A percentile compares a stretch with the other conserved stretches of the same genome.
phyloP scores from a whole-genome alignment of 768 basidiomycete species.

The Trametes villosa region DNA sequence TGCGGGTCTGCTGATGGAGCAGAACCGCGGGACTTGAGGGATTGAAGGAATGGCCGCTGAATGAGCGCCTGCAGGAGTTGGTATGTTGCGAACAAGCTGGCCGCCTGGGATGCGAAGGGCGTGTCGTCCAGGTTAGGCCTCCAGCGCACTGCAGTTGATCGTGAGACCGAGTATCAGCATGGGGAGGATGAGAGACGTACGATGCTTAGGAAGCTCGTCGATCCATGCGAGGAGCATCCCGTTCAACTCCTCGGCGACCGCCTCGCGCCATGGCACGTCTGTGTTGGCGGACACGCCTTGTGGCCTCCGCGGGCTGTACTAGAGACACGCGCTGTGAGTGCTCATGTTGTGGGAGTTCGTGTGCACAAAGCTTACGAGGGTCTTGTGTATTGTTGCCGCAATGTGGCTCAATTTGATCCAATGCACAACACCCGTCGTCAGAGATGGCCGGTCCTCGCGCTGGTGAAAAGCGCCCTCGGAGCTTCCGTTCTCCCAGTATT shows the following conservation, averaged over 20 bases:
- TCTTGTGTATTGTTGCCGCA: constrained; percentile 45
- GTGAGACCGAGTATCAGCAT: neutral
- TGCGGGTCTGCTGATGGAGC: constrained; percentile 34
- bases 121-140: constrained; percentile 44
- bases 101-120: constrained; percentile 45
- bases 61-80: constrained; percentile 72
- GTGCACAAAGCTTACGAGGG: constrained; percentile 40
- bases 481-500: constrained; percentile 51
- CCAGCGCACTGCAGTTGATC: constrained; percentile 40
- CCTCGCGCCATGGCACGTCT: constrained; percentile 33
- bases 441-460: constrained; percentile 45
- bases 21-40: neutral
- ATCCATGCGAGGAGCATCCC: constrained; percentile 45
- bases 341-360: neutral
- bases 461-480: constrained; percentile 47
- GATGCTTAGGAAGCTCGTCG: constrained; percentile 32
- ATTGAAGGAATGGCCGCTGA: constrained; percentile 77
- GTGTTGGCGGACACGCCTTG: constrained; percentile 32
- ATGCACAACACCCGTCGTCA: constrained; percentile 44
- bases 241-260: constrained; percentile 48
- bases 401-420: constrained; percentile 51
- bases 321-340: constrained; percentile 1
- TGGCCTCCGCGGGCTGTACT: constrained; percentile 72
- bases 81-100: constrained; percentile 47
- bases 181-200: constrained; percentile 25